These are phyloP conservation scores for Xylariaceae sp. DNA, from an alignment of 2,329 filamentous ascomycete species.

Conservation along the genomic window DNA sequence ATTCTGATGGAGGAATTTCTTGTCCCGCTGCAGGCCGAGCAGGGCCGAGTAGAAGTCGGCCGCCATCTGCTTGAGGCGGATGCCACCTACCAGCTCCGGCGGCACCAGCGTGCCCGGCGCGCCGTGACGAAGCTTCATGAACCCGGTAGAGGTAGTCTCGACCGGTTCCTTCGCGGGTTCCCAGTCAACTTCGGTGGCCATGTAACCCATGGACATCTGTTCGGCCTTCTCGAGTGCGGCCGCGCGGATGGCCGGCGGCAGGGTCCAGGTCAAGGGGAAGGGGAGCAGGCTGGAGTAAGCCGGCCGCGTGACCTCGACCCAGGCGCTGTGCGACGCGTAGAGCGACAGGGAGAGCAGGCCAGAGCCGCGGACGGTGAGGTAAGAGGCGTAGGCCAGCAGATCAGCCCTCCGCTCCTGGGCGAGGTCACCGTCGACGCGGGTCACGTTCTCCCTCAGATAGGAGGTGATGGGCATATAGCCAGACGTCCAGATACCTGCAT, in stretches of 20 bases:
- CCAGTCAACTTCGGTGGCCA: conserved; percentile 51
- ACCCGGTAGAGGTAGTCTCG: conserved; percentile 24
- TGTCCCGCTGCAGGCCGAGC: conserved; percentile 50
- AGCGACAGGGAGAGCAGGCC: conserved; percentile 78
- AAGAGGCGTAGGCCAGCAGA: conserved; percentile 51
- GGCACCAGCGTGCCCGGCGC: conserved; percentile 39
- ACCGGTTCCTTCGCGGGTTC: conserved; percentile 24
- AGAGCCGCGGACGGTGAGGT: conserved; percentile 66
- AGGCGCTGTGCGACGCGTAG: conserved; percentile 87
- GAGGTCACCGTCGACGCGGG: conserved; percentile 29
- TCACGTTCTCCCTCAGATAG: conserved; percentile 37
- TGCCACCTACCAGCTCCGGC: conserved; percentile 64
- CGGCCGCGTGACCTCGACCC: conserved; percentile 66
- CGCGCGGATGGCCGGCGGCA: conserved; percentile 66
- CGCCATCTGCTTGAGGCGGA: conserved; percentile 68
- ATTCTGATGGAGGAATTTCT: conserved; percentile 49
- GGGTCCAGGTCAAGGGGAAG: conserved; percentile 82
- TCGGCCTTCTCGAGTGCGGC: conserved; percentile 63
- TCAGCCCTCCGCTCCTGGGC: conserved; percentile 36
- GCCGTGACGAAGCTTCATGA: conserved; percentile 25
- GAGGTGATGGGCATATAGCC: conserved; percentile 55
- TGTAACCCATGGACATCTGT: conserved; percentile 59
- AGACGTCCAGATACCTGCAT: conserved; percentile 45
- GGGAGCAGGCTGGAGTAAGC: conserved; percentile 73
- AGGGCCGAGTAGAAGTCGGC: conserved; percentile 65